Conservation (phyloP, 352 stramenopile genomes). For the Phytophthora brassicae region DNA sequence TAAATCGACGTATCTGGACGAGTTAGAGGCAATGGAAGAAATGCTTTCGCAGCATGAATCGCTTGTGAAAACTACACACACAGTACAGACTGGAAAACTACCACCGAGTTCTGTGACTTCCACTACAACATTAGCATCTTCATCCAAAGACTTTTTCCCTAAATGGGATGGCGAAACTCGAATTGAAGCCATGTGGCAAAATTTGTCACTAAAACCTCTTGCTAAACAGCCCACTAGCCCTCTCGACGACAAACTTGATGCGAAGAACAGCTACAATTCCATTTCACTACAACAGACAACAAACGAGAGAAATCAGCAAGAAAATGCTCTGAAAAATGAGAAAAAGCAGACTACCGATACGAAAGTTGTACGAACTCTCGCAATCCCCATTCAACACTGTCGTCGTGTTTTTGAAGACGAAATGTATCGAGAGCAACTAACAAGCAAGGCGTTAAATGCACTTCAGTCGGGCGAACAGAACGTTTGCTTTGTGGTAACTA, state of each 20-base stretch:
- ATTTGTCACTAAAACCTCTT: constrained; percentile 39
- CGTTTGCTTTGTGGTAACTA: constrained; percentile 42
- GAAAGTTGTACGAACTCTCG: constrained; percentile 7
- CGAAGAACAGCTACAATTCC: constrained; percentile 40
- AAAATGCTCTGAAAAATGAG: not conserved
- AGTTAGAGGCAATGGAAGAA: constrained; percentile 58
- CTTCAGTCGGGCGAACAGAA: constrained; percentile 19
- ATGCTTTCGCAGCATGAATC: constrained; percentile 42
- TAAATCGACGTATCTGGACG: constrained; percentile 40
- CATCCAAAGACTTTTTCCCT: constrained; percentile 13
- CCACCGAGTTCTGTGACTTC: not conserved
- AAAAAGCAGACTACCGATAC: not conserved
- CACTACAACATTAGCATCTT: not conserved
- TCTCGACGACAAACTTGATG: not conserved
- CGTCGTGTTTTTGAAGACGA: constrained; percentile 58
- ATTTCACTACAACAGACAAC: constrained; percentile 34
- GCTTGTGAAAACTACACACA: constrained; percentile 6
- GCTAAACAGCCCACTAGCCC: constrained; percentile 4
- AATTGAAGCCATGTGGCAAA: constrained; percentile 71
- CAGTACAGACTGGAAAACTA: not conserved
- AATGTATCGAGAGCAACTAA: constrained; percentile 41
- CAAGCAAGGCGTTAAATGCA: constrained; percentile 29
- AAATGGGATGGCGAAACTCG: constrained; percentile 22
- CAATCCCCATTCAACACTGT: constrained; percentile 40
- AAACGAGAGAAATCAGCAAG: not conserved